Evolutionary conservation across 2,329 filamentous ascomycete species (phyloP), one percentile per base, ranked within the genome.

Genomic region (Cladosporium colombiae): DNA sequence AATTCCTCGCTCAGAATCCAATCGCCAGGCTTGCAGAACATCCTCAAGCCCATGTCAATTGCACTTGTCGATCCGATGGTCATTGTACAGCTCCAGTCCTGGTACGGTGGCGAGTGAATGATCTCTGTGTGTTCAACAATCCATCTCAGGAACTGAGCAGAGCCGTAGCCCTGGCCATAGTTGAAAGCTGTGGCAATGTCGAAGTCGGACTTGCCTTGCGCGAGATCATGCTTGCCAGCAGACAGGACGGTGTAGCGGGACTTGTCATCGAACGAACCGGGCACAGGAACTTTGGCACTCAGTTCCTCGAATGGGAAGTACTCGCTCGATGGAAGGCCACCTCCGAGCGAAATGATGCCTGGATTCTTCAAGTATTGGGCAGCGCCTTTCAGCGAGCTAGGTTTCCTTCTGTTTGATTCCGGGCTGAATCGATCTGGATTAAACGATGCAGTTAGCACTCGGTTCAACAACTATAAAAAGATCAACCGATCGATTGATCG

Each of bases 61-160:
- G 91, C 89, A 27, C 88, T 92, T 0, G 95, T 98, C 78, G 89
- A 95, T 62, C 94, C 95, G 49, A 94, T 86, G 2, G 89, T 93
- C 81, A 97, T 84, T 64, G 88, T 89, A 73, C 91, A 91, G 69
- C 87, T 84, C 95, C 95, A 99, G 80, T 99, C 93, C 21, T 89
- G 85, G 76, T 98, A 98, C 0, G 91, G 92, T 18, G 94, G 93
- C 68, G 87, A 84, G 78, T 92, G 91, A 18, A 97, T 88, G 65
- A 98, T 87, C 80, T 99, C 94, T 0, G 93, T 96, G 79, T 98
- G 95, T 81, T 99, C 95, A 0, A 93, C 96, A 60, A 98, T 84
- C 81, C 91, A 98, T 67, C 95, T 89, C 68, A 97, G 82, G 77
- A 99, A 83, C 80, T 97, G 95, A 3, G 92, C 90, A 13, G 92